A percentile compares a stretch with the other conserved stretches of the same genome.
Evolutionary conservation across 495 filamentous ascomycete species (phyloP).

Genomic region (Aspergillus leporis): DNA sequence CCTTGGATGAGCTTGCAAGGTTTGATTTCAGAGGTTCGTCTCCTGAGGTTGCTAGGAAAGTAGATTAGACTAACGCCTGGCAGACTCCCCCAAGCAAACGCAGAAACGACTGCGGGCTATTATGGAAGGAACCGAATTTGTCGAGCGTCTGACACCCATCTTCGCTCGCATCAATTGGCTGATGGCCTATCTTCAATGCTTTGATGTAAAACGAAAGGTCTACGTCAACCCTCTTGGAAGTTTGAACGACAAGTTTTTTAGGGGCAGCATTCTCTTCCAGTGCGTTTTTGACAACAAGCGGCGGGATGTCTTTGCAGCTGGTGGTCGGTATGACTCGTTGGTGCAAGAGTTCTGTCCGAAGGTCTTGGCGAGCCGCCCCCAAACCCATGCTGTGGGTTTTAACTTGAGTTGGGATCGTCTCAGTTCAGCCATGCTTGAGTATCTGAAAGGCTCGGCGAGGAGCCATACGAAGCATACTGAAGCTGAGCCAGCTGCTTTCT

Average conservation of each 20-base stretch:
- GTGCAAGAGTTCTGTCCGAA: constrained; percentile 57
- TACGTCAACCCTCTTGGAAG: constrained; percentile 85
- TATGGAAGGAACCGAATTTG: constrained; percentile 69
- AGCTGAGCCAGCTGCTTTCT: constrained; percentile 50
- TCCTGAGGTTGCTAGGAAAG: background rate
- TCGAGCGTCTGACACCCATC: constrained; percentile 66
- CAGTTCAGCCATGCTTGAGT: constrained; percentile 62
- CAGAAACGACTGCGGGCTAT: constrained; percentile 69
- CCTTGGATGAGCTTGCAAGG: constrained; percentile 81
- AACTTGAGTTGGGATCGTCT: constrained; percentile 87
- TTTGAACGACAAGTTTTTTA: constrained; percentile 90
- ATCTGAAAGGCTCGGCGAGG: constrained; percentile 61
- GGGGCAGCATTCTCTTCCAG: constrained; percentile 84
- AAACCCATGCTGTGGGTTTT: constrained; percentile 82
- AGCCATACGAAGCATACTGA: constrained; percentile 65
- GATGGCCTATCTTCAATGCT: constrained; percentile 70
- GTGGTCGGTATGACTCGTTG: constrained; percentile 87
- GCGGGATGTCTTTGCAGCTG: constrained; percentile 85
- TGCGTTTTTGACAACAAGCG: constrained; percentile 87
- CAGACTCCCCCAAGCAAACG: constrained; percentile 71
- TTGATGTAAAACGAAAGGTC: constrained; percentile 73
- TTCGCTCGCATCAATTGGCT: constrained; percentile 79
- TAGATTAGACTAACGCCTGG: constrained; percentile 20
- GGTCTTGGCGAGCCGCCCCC: constrained; percentile 37
- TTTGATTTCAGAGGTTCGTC: constrained; percentile 84